Evolutionary conservation across 768 basidiomycete genomes (phyloP), one percentile per base, ranked within the genome.

Genomic region (Suillus bovinus): DNA sequence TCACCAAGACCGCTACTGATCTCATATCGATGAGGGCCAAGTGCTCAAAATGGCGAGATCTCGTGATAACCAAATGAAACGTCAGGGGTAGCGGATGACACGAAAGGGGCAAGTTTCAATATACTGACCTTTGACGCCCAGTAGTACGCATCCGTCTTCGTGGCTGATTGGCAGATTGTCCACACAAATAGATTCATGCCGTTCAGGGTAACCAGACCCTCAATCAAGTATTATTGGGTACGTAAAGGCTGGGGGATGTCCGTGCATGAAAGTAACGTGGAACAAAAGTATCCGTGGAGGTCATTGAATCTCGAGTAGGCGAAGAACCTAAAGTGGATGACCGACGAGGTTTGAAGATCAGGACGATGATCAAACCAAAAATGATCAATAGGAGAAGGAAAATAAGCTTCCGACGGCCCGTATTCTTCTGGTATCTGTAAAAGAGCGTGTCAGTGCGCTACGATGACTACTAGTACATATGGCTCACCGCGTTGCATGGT

Each of bases 361-460:
- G 83, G 55, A 95, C 85, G 65, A 98, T 69, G 69, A 96, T 83
- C 61, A 95, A 84, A 16, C 90, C 93, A 70, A 95, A 84, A 69
- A 99, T 96, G 71, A 96, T 84, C 41, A 99, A 83, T 53, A 98
- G 65, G 44, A 99, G 84, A 53, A 99, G 82, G 72, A 99, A 90
- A 61, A 99, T 99, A 75, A 94, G 94, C 73, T 91, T 89, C 77
- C 96, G 84, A 70, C 93, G 84, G 46, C 96, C 95, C 2, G 96
- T 94, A 70, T 91, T 94, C 71, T 89, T 89, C 78, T 99, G 97
- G 77, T 98, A 96, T 66, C 93, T 94, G 73, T 55, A 42, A 60
- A 31, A 4, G 44, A 36, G 34, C 16, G 60, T 31, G 52, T 39
- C 47, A 29, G 39, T 31, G 17, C 17, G 44, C 38, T 47, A 63